These are phyloP conservation scores for Diatrype stigma DNA, from an alignment of 2,329 filamentous ascomycete genomes.

Conservation along the genomic window DNA sequence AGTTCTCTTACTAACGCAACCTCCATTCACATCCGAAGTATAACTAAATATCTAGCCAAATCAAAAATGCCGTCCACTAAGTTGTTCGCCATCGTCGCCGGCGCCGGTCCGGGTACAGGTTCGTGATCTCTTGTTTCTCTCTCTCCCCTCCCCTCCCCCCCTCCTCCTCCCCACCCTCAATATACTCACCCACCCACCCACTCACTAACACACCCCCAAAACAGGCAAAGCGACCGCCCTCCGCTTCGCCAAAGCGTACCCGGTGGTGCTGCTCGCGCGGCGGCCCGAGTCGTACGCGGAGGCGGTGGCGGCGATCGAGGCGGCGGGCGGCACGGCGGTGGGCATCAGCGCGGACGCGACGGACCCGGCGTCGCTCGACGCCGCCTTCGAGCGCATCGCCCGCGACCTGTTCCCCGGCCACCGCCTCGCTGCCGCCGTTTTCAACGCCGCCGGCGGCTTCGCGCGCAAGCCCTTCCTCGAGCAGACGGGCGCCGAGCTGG, in stretches of 20 bases:
- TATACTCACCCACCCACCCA: neutral
- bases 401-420: constrained; percentile 49
- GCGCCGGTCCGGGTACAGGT: constrained; percentile 67
- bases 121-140: constrained; percentile 9
- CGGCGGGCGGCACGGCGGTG: constrained; percentile 62
- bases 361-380: constrained; percentile 34
- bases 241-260: constrained; percentile 61
- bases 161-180: neutral
- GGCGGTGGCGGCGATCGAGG: constrained; percentile 66
- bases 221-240: constrained; percentile 46
- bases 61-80: constrained; percentile 29
- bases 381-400: constrained; percentile 60
- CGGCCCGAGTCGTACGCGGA: constrained; percentile 59
- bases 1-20: too few species aligned
- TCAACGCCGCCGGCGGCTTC: constrained; percentile 59
- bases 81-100: constrained; percentile 66
- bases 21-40: too few species aligned
- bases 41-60: neutral
- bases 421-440: constrained; percentile 61
- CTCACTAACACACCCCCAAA: neutral
- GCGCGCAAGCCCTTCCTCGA: constrained; percentile 56
- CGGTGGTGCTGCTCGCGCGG: constrained; percentile 71
- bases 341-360: constrained; percentile 66
- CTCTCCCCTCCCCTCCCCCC: neutral
- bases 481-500: constrained; percentile 45